Evolutionary conservation across 176 grass and related monocot species (phyloP).

Genomic region (maize (Zea mays)): Zm-B73-REFERENCE-NAM-5.0 NC_050104.1:146559501-146560000

Average conservation of each 20-base stretch:
- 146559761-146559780: slow-evolving; percentile 67
- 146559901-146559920: neutral
- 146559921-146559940: slow-evolving; percentile 45
- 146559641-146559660: slow-evolving; percentile 95
- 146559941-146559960: slow-evolving; percentile 23
- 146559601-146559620: slow-evolving; percentile 93
- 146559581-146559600: slow-evolving; percentile 84
- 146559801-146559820: slow-evolving; percentile 93
- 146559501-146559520: slow-evolving; percentile 95
- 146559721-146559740: slow-evolving; percentile 63
- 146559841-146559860: slow-evolving; percentile 99
- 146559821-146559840: slow-evolving; percentile 85
- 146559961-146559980: slow-evolving; percentile 9
- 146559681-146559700: slow-evolving; percentile 47
- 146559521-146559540: slow-evolving; percentile 73
- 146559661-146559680: slow-evolving; percentile 90
- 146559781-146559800: slow-evolving; percentile 92
- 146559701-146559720: slow-evolving; percentile 47
- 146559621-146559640: slow-evolving; percentile 69
- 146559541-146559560: slow-evolving; percentile 89
- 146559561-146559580: slow-evolving; percentile 72
- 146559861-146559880: slow-evolving; percentile 91
- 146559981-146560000: neutral
- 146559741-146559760: slow-evolving; percentile 71
- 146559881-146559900: slow-evolving; percentile 43